Evolutionary conservation across 805 yeast species (phyloP), one percentile per base, ranked within the genome.

Genomic region (Saccharomycopsis lassenensis): DNA sequence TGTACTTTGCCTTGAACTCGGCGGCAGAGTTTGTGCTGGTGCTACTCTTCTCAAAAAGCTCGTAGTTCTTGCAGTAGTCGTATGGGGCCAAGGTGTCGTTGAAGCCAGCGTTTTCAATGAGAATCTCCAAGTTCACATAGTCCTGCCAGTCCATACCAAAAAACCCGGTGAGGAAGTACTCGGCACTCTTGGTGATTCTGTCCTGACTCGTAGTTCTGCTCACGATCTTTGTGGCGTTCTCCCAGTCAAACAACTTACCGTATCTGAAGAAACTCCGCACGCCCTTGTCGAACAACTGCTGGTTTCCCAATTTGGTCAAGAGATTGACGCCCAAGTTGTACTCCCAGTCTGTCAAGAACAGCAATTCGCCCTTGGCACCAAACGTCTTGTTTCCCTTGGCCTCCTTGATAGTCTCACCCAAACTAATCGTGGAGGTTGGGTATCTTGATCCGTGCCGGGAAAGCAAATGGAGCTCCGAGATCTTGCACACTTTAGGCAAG

Each of bases 401-500:
- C 16, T 46, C 45, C 25, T 51, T 52, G 47, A 74, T 56, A 39
- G 60, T 61, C 4, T 52, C 46, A 8, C 46, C 40, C 12, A 54
- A 46, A 17, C 52, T 57, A 3, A 63, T 58, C n/a, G 61, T 57
- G 2, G 47, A 53, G 3, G 80, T 67, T 3, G 84, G 85, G 49
- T 63, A 80, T 45, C 94, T 62, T 54, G 82, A 91, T 15, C 89
- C 93, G 50, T 84, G 93, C 50, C 94, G 68, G 46, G 76, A 74
- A 35, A 79, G 57, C 16, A 80, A 56, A 46, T 78, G 85, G 7
- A 79, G 83, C 54, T 80, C 89, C 46, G 71, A 71, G 37, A 76
- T 60, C 4, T 55, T 48, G 54, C 82, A 76, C 30, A 59, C 60
- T 6, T 54, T 59, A 29, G 50, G 48, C 24, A 45, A 35, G 4